Evolutionary conservation across 306 rosid species (phyloP), one percentile per base, ranked within the genome.

Genomic region (Cucumis cinereus): DNA sequence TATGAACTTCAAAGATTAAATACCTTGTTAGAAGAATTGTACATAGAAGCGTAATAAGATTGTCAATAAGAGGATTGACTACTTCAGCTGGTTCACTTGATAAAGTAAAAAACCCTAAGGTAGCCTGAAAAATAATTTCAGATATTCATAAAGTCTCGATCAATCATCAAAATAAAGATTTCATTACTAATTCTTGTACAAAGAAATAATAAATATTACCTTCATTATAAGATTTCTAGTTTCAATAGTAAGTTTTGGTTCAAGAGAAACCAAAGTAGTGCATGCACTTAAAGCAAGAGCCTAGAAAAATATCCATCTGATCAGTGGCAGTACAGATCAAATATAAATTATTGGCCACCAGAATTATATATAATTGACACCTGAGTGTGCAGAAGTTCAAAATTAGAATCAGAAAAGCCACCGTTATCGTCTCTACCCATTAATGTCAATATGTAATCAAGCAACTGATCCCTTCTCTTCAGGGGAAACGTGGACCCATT

Each of bases 11-110:
- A 33, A 10, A 63, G 14, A 64, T 63, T 28, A 67, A 40, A 62
- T 91, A 93, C 98, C 98, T 90, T 74, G 93, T 90, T 47, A 93
- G 96, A 84, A 93, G 98, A 84, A 93, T 93, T 77, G 98, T 93
- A 83, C 98, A 91, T 78, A 93, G 81, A 33, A 93, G 96, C 75
- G 97, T 91, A 76, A 93, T 81, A 78, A 93, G 96, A 85, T 91
- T 93, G 87, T 93, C 90, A 55, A 93, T 83, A 61, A 93, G 94
- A 75, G 88, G 88, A 85, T 83, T 82, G 75, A 90, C 94, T 53
- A 90, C 91, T 79, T 91, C 95, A 74, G 69, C 84, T 20, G 98
- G 95, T 84, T 93, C 98, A 87, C 89, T 93, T 78, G 92, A 94
- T 83, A 91, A 84, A 69, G 98, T 93, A 85, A 93, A 93, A 86